A percentile compares a stretch with the other conserved stretches of the same genome.
These are phyloP conservation scores for Pseudopyrenochaeta lycopersici DNA, from an alignment of 2,329 filamentous ascomycete species.

Conservation along the genomic window DNA sequence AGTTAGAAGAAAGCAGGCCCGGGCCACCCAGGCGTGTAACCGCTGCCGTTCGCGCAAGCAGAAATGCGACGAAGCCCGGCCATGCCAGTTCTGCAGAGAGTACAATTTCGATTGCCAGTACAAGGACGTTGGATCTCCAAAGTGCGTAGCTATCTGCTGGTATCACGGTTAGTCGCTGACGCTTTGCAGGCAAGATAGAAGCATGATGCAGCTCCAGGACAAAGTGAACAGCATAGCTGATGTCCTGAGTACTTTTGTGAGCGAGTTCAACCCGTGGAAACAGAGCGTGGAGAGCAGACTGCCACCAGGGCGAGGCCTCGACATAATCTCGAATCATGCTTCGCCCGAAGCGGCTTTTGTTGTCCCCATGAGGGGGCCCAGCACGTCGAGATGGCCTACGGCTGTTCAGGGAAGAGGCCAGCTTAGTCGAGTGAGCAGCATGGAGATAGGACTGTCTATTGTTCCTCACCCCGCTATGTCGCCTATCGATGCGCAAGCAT, in stretches of 20 bases:
- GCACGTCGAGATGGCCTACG: slow-evolving; percentile 38
- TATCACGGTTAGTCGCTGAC: slow-evolving; percentile 23
- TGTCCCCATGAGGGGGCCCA: slow-evolving; percentile 35
- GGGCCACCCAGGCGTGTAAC: slow-evolving; percentile 71
- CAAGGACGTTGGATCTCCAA: slow-evolving; percentile 88
- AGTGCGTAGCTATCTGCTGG: slow-evolving; percentile 64
- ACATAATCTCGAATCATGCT: slow-evolving; percentile 32
- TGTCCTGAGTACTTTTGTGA: slow-evolving; percentile 39
- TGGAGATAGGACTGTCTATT: slow-evolving; percentile 49
- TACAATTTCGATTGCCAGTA: slow-evolving; percentile 87
- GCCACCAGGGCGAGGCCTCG: slow-evolving; percentile 19
- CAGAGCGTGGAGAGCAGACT: slow-evolving; percentile 42
- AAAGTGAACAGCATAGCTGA: slow-evolving; percentile 52
- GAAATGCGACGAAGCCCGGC: slow-evolving; percentile 52
- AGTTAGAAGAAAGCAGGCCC: slow-evolving; percentile 47
- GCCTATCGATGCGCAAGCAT: slow-evolving; percentile 28
- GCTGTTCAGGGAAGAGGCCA: slow-evolving; percentile 38
- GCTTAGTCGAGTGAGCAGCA: slow-evolving; percentile 38
- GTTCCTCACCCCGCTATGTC: too few relatives aligned
- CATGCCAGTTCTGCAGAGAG: slow-evolving; percentile 75
- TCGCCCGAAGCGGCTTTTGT: slow-evolving; percentile 38
- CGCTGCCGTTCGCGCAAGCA: slow-evolving; percentile 52
- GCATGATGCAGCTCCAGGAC: slow-evolving; percentile 59
- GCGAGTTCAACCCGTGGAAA: slow-evolving; percentile 45
- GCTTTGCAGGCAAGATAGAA: slow-evolving; percentile 55